These are phyloP conservation scores for Acaromyces ingoldii DNA, from an alignment of 1,284 basidiomycete genomes.

Conservation along the genomic window DNA sequence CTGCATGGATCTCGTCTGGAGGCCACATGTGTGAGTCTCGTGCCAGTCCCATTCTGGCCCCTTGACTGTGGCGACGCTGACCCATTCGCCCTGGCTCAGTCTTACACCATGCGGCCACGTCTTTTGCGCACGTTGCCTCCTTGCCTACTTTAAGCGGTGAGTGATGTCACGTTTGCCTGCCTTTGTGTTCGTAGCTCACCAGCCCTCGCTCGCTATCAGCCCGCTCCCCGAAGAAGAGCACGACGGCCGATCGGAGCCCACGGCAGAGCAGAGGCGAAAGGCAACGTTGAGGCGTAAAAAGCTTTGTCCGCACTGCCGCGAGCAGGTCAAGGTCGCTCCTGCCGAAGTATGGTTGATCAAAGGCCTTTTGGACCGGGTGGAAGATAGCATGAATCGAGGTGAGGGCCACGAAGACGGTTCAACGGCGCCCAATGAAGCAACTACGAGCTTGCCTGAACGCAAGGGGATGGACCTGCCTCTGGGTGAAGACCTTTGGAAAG, in stretches of 20 bases:
- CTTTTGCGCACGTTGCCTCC: conserved; percentile 44
- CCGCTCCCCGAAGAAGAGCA: background rate
- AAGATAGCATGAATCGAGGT: conserved; percentile 15
- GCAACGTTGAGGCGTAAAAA: conserved; percentile 36
- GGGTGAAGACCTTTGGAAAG: conserved; percentile 23
- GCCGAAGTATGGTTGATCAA: conserved; percentile 40
- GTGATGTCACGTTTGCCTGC: background rate
- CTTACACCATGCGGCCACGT: conserved; percentile 45
- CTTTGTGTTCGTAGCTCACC: background rate
- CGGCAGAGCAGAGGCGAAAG: background rate
- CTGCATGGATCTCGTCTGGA: conserved; percentile 35
- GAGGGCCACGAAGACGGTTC: conserved; percentile 1
- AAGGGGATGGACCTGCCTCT: conserved; percentile 26
- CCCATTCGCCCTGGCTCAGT: too few species aligned
- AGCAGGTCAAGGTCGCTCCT: conserved; percentile 31
- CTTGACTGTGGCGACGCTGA: too few species aligned
- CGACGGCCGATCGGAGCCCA: too few species aligned
- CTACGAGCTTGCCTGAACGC: too few species aligned
- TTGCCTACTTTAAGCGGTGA: conserved; percentile 38
- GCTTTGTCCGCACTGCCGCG: conserved; percentile 43
- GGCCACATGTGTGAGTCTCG: conserved; percentile 36
- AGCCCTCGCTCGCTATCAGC: background rate
- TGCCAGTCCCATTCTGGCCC: too few species aligned
- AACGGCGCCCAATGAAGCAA: background rate
- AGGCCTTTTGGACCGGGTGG: conserved; percentile 33